Base-by-base conservation (phyloP, 257 asterid genomes). In the Echites panduratus region DNA sequence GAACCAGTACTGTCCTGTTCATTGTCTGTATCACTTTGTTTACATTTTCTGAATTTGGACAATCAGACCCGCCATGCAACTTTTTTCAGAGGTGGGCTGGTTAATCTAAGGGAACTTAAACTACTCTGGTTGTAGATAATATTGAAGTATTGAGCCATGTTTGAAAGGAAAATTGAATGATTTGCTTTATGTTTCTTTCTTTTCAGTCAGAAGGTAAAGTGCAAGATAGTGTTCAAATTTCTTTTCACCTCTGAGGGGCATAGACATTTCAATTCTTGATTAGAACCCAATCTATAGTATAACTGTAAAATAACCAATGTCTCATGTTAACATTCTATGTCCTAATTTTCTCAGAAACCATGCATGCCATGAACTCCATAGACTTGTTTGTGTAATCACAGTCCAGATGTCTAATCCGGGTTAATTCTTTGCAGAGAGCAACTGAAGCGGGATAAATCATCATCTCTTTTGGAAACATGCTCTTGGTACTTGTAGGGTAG, bases 401-500 rank as follows among this genome's bases (percentile, higher is more conserved):
- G 38, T 56, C 41, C 35, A 35, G 11, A 43, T 26, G 9, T 44
- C 19, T 49, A 48, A 29, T 50, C 22, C 43, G 13, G 63, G 65
- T 73, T 49, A 16, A 41, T 35, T 32, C 19, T 66, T 68, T 54
- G 73, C 67, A 66, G 73, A 11, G 52, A 61, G 5, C 10, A 41
- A 52, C 43, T 29, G 76, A 48, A 62, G 26, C 66, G 29, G 10
- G 29, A 24, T 43, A 41, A 14, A 27, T 9, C 22, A 3, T 40
- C 56, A n/a, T 47, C 63, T n/a, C 64, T 76, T 24, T 26, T 53
- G 71, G 12, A 67, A 54, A 29, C 54, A 47, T 76, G 62, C 65
- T 50, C 38, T 53, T 73, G 35, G 56, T 61, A 41, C 62, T 40
- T 38, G 50, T 12, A 0, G 41, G 24, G 53, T 38, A 29, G 49